Conservation (phyloP, 2,329 filamentous ascomycete species). For the Aspergillus eucalypticola region DNA sequence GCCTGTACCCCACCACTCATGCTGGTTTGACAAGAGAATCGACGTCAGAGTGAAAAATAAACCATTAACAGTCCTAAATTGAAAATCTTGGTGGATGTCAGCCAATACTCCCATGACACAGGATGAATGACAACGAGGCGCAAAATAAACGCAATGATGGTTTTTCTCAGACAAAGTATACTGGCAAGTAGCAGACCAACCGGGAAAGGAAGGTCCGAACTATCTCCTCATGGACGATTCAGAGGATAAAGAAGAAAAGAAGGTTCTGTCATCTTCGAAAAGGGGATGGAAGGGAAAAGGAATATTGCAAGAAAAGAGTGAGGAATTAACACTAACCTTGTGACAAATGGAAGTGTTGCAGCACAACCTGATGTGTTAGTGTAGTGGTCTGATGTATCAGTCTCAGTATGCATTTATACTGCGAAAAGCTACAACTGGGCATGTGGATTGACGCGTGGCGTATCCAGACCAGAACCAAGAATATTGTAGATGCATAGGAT, state of each 20-base stretch:
- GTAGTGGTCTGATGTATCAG: constrained; percentile 4
- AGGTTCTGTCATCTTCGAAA: constrained; percentile 60
- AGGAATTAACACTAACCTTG: constrained; percentile 28
- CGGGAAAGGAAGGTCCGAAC: constrained; percentile 62
- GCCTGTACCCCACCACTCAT: not conserved
- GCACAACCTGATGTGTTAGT: constrained; percentile 6
- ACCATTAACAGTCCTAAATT: not conserved
- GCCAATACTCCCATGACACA: constrained; percentile 7
- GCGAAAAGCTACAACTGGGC: not conserved
- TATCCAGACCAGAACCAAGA: not conserved
- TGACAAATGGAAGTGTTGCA: not conserved
- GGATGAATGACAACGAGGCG: not conserved
- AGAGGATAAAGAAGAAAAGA: constrained; percentile 64
- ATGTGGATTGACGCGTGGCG: not conserved
- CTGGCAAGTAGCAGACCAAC: constrained; percentile 71
- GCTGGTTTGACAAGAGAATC: not conserved
- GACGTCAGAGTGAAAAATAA: not conserved
- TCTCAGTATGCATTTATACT: not conserved
- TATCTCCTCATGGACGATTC: constrained; percentile 69
- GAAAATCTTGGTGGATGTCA: constrained; percentile 6
- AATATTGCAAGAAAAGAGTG: constrained; percentile 9
- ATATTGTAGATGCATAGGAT: not conserved
- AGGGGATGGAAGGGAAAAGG: constrained; percentile 4
- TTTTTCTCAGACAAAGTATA: constrained; percentile 64
- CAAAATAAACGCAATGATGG: not conserved